Evolutionary conservation across 1,284 basidiomycete genomes (phyloP).

Genomic region (Sparassis latifolia): DNA sequence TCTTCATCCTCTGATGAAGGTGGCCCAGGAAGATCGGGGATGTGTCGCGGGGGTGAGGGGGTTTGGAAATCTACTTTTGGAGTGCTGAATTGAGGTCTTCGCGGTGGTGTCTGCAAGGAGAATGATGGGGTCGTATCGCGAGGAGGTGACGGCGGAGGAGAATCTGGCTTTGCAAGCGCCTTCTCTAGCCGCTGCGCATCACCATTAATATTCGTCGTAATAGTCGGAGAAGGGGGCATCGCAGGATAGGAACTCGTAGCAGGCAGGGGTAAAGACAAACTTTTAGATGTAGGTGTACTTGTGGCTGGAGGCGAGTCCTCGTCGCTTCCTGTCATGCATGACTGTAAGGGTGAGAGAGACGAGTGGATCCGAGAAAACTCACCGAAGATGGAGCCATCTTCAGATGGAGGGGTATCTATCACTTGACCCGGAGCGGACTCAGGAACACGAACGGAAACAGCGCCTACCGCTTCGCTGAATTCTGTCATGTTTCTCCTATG

Average conservation of each 20-base stretch:
- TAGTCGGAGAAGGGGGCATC: neutral
- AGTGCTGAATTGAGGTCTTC: constrained; percentile 31
- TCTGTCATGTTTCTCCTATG: constrained; percentile 26
- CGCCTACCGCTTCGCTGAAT: constrained; percentile 21
- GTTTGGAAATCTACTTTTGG: constrained; percentile 48
- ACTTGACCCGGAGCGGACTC: constrained; percentile 8
- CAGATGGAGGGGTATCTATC: constrained; percentile 14
- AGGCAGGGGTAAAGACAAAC: constrained; percentile 11
- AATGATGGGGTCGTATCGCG: constrained; percentile 2
- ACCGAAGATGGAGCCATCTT: constrained; percentile 30
- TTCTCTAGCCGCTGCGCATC: neutral
- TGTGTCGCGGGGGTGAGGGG: constrained; percentile 51
- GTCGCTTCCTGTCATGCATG: constrained; percentile 28
- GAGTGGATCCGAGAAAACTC: constrained; percentile 8
- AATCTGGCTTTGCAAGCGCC: constrained; percentile 4
- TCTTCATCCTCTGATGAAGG: constrained; percentile 48
- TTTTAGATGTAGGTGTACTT: constrained; percentile 30
- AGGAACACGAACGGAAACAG: constrained; percentile 17
- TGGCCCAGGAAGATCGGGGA: constrained; percentile 39
- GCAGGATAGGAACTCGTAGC: constrained; percentile 5
- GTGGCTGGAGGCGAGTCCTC: constrained; percentile 25
- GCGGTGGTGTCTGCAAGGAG: constrained; percentile 42
- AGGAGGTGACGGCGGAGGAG: constrained; percentile 8
- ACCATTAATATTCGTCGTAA: neutral
- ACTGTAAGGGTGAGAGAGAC: too few species aligned